Evolutionary conservation across 176 grass and related monocot genomes (phyloP).

Genomic region (Paspalum vaginatum): DNA sequence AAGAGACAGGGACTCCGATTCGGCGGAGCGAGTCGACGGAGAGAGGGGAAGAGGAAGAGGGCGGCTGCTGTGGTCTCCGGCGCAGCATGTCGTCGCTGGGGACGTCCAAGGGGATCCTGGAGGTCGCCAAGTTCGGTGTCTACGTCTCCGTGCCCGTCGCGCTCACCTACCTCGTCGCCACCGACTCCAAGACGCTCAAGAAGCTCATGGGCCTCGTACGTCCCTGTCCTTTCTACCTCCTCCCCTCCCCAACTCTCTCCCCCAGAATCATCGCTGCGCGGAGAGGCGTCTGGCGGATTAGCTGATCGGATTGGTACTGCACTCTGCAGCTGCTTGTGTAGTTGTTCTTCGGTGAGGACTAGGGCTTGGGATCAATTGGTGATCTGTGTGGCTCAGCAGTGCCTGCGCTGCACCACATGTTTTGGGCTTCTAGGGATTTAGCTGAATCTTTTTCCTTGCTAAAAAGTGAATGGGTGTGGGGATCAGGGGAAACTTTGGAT

Average conservation of each 20-base stretch:
- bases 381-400: slow-evolving; percentile 9
- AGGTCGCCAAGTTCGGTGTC: slow-evolving; percentile 87
- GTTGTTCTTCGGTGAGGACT: background rate
- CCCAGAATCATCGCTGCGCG: background rate
- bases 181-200: slow-evolving; percentile 81
- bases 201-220: slow-evolving; percentile 91
- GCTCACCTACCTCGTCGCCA: slow-evolving; percentile 90
- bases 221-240: background rate
- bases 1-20: background rate
- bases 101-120: slow-evolving; percentile 74
- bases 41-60: background rate
- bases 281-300: background rate
- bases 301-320: background rate
- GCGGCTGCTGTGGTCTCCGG: slow-evolving; percentile 12
- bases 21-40: background rate
- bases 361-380: background rate
- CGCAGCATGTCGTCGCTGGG: slow-evolving; percentile 72
- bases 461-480: background rate
- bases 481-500: background rate
- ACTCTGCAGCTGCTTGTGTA: background rate
- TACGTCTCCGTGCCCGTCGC: slow-evolving; percentile 75
- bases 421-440: background rate
- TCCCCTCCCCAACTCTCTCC: background rate
- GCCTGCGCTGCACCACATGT: background rate
- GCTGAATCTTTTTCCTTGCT: background rate